phyloP scores from a whole-genome alignment of 169 alveolate species.

The Cryptosporidium sp. region DNA sequence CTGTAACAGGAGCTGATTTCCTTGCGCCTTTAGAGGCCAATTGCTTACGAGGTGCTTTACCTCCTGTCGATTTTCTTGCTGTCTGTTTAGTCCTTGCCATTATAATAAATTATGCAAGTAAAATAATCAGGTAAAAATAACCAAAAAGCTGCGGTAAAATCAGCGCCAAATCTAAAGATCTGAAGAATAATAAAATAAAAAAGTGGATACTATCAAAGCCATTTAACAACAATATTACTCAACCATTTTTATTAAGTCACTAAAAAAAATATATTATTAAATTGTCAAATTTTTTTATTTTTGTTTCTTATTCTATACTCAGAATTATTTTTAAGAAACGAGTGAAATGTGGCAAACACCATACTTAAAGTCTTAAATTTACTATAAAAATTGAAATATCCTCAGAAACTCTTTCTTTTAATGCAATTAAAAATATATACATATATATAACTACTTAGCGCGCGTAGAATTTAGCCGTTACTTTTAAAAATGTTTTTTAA shows the following conservation, averaged over 20 bases:
- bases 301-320: too few relatives aligned
- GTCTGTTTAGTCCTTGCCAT: conserved; percentile 99
- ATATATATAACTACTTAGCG: not conserved
- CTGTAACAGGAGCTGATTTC: conserved; percentile 96
- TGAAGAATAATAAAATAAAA: not conserved
- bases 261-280: not conserved
- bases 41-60: conserved; percentile 98
- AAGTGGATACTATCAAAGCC: not conserved
- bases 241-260: not conserved
- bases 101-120: conserved; percentile 34
- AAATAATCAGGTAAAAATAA: not conserved
- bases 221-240: not conserved
- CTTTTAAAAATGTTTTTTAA: not conserved
- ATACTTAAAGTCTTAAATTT: not conserved
- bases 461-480: not conserved
- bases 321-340: too few relatives aligned
- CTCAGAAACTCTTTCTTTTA: too few relatives aligned
- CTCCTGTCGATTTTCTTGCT: conserved; percentile 98
- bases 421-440: too few relatives aligned
- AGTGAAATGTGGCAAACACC: too few relatives aligned
- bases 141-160: not conserved
- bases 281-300: too few relatives aligned
- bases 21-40: conserved; percentile 99
- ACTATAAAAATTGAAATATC: too few relatives aligned
- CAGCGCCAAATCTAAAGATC: not conserved